These are phyloP conservation scores for Penicillium atrosanguineum DNA, from an alignment of 495 filamentous ascomycete species.

Conservation along the genomic window DNA sequence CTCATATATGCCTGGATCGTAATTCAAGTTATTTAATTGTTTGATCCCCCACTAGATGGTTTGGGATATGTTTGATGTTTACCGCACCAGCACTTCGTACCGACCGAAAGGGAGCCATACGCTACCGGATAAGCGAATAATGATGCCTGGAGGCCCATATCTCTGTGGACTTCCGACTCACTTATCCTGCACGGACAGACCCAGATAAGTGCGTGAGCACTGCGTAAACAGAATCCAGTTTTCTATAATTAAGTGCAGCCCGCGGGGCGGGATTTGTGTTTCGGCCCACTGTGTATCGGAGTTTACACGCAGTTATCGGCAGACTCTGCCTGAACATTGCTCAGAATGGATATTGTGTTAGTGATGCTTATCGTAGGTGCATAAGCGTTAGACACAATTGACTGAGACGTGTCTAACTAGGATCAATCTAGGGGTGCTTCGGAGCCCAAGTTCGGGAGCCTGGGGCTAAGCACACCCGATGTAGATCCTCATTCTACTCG, in stretches of 20 bases:
- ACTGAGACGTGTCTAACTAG: not conserved
- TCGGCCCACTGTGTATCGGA: slow-evolving; percentile 18
- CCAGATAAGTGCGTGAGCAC: slow-evolving; percentile 1
- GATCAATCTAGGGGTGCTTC: not conserved
- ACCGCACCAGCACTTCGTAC: too few species aligned
- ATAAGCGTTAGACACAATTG: not conserved
- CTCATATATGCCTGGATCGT: too few species aligned
- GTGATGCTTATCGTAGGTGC: not conserved
- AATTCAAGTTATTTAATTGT: too few species aligned
- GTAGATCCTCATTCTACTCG: slow-evolving; percentile 16
- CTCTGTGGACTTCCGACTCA: not conserved
- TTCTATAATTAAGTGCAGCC: slow-evolving; percentile 15
- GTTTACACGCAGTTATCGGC: not conserved
- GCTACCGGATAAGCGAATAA: not conserved
- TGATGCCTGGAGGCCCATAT: not conserved
- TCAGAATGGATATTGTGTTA: not conserved
- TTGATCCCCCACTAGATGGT: too few species aligned
- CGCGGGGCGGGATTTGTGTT: slow-evolving; percentile 10
- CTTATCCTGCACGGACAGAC: not conserved
- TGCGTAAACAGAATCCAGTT: slow-evolving; percentile 1
- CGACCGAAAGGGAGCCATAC: not conserved
- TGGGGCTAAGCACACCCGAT: slow-evolving; percentile 1
- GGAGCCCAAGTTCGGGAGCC: slow-evolving; percentile 4
- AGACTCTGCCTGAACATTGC: not conserved
- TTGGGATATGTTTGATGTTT: too few species aligned